These are phyloP conservation scores for Geranium rotundifolium DNA, from an alignment of 345 rosid genomes.

Conservation along the genomic window DNA sequence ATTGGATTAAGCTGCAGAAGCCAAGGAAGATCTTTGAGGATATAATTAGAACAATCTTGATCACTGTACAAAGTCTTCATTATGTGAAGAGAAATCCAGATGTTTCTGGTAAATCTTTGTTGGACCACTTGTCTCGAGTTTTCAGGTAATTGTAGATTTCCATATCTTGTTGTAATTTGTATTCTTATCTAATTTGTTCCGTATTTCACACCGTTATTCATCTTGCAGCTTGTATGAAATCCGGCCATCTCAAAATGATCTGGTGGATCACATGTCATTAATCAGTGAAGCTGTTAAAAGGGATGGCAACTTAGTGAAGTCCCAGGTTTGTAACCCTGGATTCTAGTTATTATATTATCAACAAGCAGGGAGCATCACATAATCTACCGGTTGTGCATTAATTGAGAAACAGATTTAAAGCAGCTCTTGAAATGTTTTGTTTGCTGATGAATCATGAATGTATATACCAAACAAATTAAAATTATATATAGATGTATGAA, in stretches of 20 bases:
- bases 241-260: conserved; percentile 67
- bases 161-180: conserved; percentile 3
- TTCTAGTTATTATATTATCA: conserved; percentile 4
- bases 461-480: too few relatives aligned
- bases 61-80: conserved; percentile 50
- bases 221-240: conserved; percentile 49
- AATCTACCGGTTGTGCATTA: neutral
- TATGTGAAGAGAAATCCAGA: conserved; percentile 43
- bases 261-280: conserved; percentile 52
- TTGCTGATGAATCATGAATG: too few relatives aligned
- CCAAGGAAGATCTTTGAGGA: conserved; percentile 67
- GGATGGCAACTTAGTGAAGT: conserved; percentile 40
- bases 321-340: conserved; percentile 39
- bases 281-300: conserved; percentile 51
- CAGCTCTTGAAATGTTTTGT: neutral
- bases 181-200: neutral
- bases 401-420: neutral
- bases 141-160: conserved; percentile 34
- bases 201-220: neutral
- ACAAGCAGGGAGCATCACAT: neutral
- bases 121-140: conserved; percentile 45
- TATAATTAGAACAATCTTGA: conserved; percentile 38
- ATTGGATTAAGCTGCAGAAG: conserved; percentile 58
- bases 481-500: too few relatives aligned
- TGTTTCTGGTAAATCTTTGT: conserved; percentile 40